Evolutionary conservation across 345 rosid genomes (phyloP).

Genomic region (Raphanus sativus): DNA sequence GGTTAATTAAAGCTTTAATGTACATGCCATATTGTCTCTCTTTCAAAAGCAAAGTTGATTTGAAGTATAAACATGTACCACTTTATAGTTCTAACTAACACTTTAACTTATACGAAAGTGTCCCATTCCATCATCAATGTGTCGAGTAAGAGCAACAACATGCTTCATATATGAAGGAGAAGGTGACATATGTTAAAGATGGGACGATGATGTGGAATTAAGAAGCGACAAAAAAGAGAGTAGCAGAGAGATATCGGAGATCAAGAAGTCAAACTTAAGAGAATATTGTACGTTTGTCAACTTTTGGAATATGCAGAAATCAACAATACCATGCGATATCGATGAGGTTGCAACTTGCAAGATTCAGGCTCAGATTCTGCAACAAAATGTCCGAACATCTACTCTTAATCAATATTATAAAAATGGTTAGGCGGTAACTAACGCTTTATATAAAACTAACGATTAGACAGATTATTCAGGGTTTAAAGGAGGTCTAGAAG

Average conservation of each 20-base stretch:
- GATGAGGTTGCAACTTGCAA: slow-evolving; percentile 51
- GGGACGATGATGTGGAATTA: slow-evolving; percentile 34
- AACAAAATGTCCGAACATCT: slow-evolving; percentile 34
- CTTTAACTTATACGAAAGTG: slow-evolving; percentile 36
- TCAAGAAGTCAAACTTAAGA: slow-evolving; percentile 32
- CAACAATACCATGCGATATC: slow-evolving; percentile 29
- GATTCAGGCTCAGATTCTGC: slow-evolving; percentile 50
- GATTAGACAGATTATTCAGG: no score
- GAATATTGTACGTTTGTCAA: slow-evolving; percentile 33
- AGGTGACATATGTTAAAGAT: slow-evolving; percentile 31
- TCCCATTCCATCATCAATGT: slow-evolving; percentile 29
- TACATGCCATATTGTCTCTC: slow-evolving; percentile 29
- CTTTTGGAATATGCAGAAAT: slow-evolving; percentile 25
- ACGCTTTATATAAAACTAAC: no score
- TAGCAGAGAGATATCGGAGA: neutral
- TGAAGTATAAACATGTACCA: slow-evolving; percentile 25
- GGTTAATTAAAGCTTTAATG: slow-evolving; percentile 14
- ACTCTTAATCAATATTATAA: neutral
- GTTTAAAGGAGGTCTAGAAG: no score
- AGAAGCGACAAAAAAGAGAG: slow-evolving; percentile 24
- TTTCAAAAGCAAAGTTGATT: slow-evolving; percentile 23
- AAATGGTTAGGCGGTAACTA: no score
- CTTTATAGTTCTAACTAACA: slow-evolving; percentile 35
- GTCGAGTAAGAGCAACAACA: slow-evolving; percentile 32
- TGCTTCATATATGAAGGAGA: slow-evolving; percentile 32